phyloP scores from a whole-genome alignment of 78 protist genomes.

The Neovahlkampfia damariscottae region DNA sequence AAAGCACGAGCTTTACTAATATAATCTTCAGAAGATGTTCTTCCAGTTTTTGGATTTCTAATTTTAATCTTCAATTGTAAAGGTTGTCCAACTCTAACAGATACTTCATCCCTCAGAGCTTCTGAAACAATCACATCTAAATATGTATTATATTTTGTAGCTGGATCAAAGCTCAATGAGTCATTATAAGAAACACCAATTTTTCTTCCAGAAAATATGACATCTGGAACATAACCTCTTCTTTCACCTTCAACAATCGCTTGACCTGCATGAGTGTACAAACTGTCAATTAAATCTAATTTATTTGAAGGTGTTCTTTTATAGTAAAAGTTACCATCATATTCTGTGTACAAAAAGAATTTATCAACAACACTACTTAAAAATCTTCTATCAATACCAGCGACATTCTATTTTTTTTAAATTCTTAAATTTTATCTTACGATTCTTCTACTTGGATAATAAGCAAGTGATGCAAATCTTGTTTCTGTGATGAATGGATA shows the following conservation, averaged over 20 bases:
- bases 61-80: neutral
- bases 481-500: neutral
- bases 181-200: neutral
- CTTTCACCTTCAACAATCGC: conserved; percentile 8
- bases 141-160: conserved; percentile 27
- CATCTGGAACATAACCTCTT: neutral
- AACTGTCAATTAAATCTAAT: conserved; percentile 28
- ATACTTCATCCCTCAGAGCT: conserved; percentile 20
- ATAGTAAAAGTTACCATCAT: conserved; percentile 6
- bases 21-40: neutral
- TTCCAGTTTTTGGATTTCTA: neutral
- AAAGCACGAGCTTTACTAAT: neutral
- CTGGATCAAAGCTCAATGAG: neutral
- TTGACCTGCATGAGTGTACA: conserved; percentile 50
- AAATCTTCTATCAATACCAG: neutral
- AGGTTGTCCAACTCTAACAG: neutral
- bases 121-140: conserved; percentile 42
- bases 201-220: neutral
- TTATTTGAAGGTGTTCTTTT: conserved; percentile 14
- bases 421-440: neutral
- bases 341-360: conserved; percentile 24
- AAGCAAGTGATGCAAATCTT: neutral
- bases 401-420: neutral
- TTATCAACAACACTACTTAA: conserved; percentile 35
- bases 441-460: neutral